Conservation (phyloP, 257 asterid genomes). For the Nicotiana undulata region DNA sequence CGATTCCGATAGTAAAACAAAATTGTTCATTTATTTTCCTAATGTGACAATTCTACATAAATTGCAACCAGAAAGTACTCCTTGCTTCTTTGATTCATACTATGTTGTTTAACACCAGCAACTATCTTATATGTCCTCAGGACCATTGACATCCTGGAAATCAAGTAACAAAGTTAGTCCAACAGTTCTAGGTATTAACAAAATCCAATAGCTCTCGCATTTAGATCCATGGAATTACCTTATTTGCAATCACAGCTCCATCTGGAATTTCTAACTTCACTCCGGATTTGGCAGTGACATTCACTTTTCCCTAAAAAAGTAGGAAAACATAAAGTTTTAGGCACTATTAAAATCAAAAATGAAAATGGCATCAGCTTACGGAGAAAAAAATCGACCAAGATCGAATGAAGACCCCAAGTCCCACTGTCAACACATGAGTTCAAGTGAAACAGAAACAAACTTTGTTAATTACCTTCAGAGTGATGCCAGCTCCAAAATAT, state of each 20-base stretch:
- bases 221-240: conserved; percentile 37
- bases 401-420: background rate
- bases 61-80: background rate
- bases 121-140: conserved; percentile 55
- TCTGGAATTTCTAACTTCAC: conserved; percentile 78
- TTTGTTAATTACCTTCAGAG: conserved; percentile 56
- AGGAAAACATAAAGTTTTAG: background rate
- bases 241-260: conserved; percentile 60
- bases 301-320: conserved; percentile 66
- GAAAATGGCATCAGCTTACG: background rate
- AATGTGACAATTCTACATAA: background rate
- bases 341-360: background rate
- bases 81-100: background rate
- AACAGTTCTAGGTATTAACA: background rate
- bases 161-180: background rate
- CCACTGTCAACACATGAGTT: background rate
- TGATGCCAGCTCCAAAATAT: conserved; percentile 73
- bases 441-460: background rate
- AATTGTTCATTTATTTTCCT: conserved; percentile 3
- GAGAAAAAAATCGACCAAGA: background rate
- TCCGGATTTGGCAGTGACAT: conserved; percentile 67
- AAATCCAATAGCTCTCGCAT: background rate
- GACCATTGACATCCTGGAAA: conserved; percentile 70
- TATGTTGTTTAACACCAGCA: background rate
- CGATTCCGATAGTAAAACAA: background rate